Evolutionary conservation across 257 asterid species (phyloP).

Genomic region (Cynanchum wilfordii): DNA sequence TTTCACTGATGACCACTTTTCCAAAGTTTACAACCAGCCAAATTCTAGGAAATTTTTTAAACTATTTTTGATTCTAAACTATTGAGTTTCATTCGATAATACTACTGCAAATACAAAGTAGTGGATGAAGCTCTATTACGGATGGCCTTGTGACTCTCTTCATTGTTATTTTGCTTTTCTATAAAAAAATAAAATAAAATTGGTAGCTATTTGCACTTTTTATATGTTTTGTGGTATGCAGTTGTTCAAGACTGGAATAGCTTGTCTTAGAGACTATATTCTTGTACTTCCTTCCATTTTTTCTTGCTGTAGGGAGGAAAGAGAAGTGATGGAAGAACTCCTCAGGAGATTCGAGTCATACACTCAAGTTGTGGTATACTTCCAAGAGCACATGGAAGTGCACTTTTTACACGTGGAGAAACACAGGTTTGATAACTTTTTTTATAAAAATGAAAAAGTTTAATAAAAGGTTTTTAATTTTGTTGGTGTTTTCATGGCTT

Average conservation of each 20-base stretch:
- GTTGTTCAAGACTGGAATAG: not conserved
- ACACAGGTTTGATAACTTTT: slow-evolving; percentile 62
- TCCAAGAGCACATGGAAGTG: slow-evolving; percentile 99
- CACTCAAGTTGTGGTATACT: slow-evolving; percentile 81
- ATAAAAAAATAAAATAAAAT: no score
- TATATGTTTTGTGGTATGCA: not conserved
- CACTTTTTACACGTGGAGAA: slow-evolving; percentile 97
- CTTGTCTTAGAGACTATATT: not conserved
- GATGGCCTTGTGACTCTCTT: not conserved
- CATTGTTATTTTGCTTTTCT: not conserved
- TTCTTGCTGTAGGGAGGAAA: slow-evolving; percentile 57
- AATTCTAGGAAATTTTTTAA: not conserved
- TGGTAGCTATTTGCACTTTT: no score
- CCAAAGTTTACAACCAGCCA: not conserved
- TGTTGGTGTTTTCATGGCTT: not conserved
- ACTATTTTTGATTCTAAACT: not conserved
- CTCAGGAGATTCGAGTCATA: slow-evolving; percentile 67
- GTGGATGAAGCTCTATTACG: not conserved
- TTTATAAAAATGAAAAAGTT: not conserved
- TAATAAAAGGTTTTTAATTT: not conserved
- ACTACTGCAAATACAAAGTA: not conserved
- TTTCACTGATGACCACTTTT: not conserved
- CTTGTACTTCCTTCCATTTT: not conserved
- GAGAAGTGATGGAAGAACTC: slow-evolving; percentile 89
- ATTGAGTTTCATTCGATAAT: not conserved